A percentile compares a stretch with the other conserved stretches of the same genome.
Conservation (phyloP, 2,329 filamentous ascomycete species). For the Ceratocystis ficicola region DNA sequence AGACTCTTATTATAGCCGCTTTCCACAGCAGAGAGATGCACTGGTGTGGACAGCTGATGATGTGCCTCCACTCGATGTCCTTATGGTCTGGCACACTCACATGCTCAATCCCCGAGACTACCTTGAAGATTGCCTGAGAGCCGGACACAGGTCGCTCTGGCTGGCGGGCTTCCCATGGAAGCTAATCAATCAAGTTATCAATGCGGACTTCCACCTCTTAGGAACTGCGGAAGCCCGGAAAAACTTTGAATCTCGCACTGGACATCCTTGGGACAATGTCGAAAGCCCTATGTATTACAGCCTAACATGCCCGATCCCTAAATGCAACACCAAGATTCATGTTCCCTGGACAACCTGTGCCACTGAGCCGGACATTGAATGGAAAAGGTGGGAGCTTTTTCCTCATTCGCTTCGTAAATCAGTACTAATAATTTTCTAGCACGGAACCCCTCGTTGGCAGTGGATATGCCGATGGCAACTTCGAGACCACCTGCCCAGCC, state of each 20-base stretch:
- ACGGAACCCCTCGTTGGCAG: slow-evolving; percentile 31
- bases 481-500: slow-evolving; percentile 37
- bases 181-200: slow-evolving; percentile 44
- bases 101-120: slow-evolving; percentile 66
- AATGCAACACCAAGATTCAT: slow-evolving; percentile 34
- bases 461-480: slow-evolving; percentile 50
- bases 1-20: slow-evolving; percentile 13
- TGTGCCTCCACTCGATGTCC: slow-evolving; percentile 41
- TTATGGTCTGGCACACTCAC: slow-evolving; percentile 71
- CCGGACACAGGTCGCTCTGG: slow-evolving; percentile 46
- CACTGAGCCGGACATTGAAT: slow-evolving; percentile 26
- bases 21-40: not conserved
- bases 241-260: slow-evolving; percentile 38
- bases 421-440: not conserved
- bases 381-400: not conserved
- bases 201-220: slow-evolving; percentile 46
- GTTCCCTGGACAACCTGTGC: slow-evolving; percentile 51
- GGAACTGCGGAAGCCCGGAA: slow-evolving; percentile 34
- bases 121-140: slow-evolving; percentile 58
- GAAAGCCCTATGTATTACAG: slow-evolving; percentile 38
- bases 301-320: slow-evolving; percentile 40
- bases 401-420: too few species aligned
- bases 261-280: slow-evolving; percentile 47
- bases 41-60: slow-evolving; percentile 21
- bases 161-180: slow-evolving; percentile 54